Base-by-base conservation (phyloP, 2,329 filamentous ascomycete species). In the Sporothrix schenckii region DNA sequence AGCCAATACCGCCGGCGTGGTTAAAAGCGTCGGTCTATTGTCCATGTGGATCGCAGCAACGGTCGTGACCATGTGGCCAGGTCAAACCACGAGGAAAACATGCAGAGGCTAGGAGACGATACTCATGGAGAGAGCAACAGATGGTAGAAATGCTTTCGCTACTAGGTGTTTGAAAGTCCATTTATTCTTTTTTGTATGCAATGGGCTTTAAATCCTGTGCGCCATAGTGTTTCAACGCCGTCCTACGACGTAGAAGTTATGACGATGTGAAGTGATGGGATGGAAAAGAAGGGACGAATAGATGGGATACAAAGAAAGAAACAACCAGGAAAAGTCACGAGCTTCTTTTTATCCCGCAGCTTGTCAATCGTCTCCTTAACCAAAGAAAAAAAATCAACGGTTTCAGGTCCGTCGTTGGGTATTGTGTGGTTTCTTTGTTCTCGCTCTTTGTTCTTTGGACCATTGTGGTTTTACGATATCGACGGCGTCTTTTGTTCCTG, bases 1-100 rank as follows among this genome's bases (percentile, higher is more conserved):
- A 47, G 39, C 39, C 39, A 61, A n/a, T 24, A n/a, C 30, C 30
- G 39, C 58, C 58, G 58, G 58, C 58, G 39, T 44, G 56, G 56
- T 13, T 34, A n/a, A 41, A 9, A 41, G 6, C 34, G 34, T 14
- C 34, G 56, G 56, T 44, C 19, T 3, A 44, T 41, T 16, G 54
- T 58, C 11, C 24, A 24, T 24, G 24, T 24, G 24, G 24, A 24
- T 24, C 24, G 24, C 24, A 24, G 24, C 24, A 24, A 24, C 24
- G 24, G 24, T 24, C 24, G 24, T 1, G 24, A 24, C 24, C 24
- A 24, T 24, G 24, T n/a, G 24, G 1, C 24, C 24, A 24, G 24
- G 24, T 24, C 24, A 24, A 24, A 34, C 54, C 27, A 58, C 27
- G 54, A 34, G 24, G 24, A 16, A n/a, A 34, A 19, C 27, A 34